These are phyloP conservation scores for Metschnikowia colocasiae DNA, from an alignment of 805 yeast genomes.

Conservation along the genomic window DNA sequence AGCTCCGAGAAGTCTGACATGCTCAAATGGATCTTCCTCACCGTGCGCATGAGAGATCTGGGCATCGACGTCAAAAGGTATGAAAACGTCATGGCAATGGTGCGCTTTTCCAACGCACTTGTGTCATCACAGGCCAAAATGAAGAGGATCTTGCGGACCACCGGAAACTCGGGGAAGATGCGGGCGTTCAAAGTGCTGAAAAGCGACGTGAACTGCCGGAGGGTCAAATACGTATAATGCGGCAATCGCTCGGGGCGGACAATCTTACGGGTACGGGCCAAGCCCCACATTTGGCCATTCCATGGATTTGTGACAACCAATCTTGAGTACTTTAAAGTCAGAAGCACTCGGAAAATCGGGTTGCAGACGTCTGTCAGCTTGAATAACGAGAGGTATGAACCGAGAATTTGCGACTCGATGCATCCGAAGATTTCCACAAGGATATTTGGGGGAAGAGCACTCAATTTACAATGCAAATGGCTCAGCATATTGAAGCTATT, in stretches of 20 bases:
- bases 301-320: constrained; percentile 8
- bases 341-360: constrained; percentile 5
- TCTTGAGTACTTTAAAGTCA: constrained; percentile 6
- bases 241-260: constrained; percentile 4
- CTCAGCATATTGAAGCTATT: constrained; percentile 3
- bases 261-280: constrained; percentile 6
- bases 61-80: constrained; percentile 5
- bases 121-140: constrained; percentile 5
- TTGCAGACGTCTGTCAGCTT: not conserved
- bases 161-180: constrained; percentile 5
- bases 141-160: not conserved
- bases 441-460: not conserved
- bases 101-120: not conserved
- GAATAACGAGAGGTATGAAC: not conserved
- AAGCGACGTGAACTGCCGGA: constrained; percentile 4
- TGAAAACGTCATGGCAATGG: not conserved
- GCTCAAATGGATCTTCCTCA: constrained; percentile 2
- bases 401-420: constrained; percentile 1
- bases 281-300: constrained; percentile 5
- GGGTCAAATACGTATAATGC: constrained; percentile 1
- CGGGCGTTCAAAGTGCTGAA: not conserved
- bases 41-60: not conserved
- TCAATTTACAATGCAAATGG: not conserved
- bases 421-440: constrained; percentile 4
- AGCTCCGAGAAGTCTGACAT: not conserved